Percentiles rank a stretch among this genome's conserved stretches.
Evolutionary conservation across 2,329 filamentous ascomycete genomes (phyloP).

Genomic region (Hypomyces rosellus): DNA sequence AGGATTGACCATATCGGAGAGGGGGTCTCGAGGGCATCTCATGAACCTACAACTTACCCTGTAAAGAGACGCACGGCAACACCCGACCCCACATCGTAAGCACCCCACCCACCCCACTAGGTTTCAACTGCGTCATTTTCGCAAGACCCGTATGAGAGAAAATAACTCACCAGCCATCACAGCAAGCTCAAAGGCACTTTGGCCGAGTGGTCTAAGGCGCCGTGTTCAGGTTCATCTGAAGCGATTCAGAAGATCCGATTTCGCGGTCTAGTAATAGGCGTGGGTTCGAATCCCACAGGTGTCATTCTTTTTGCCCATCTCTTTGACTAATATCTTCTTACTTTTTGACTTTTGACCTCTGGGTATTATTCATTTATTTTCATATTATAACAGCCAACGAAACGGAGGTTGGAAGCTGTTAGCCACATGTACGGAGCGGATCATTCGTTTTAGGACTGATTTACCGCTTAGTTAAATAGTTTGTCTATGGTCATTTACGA

Average conservation of each 20-base stretch:
- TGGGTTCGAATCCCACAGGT: constrained; percentile 28
- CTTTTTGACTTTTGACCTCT: neutral
- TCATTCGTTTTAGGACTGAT: no score
- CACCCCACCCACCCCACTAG: neutral
- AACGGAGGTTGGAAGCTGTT: no score
- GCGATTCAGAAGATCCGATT: neutral
- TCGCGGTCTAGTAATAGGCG: constrained; percentile 25
- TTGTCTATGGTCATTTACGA: neutral
- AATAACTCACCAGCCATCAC: neutral
- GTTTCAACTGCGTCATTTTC: no score
- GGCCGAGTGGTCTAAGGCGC: constrained; percentile 21
- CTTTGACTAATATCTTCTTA: neutral
- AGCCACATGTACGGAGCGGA: no score
- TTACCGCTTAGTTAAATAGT: no score
- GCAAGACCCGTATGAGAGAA: neutral
- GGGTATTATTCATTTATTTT: neutral
- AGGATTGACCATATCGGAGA: no score
- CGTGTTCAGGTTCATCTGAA: constrained; percentile 14
- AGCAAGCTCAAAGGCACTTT: constrained; percentile 18
- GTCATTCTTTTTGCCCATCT: constrained; percentile 14
- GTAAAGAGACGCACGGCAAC: neutral
- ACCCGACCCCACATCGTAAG: neutral
- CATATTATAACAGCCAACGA: no score
- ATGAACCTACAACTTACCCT: neutral
- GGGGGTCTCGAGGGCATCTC: neutral